A percentile compares a stretch with the other conserved stretches of the same genome.
phyloP scores from a whole-genome alignment of 129 eudicot species.

The Helichrysum umbraculigerum region DNA sequence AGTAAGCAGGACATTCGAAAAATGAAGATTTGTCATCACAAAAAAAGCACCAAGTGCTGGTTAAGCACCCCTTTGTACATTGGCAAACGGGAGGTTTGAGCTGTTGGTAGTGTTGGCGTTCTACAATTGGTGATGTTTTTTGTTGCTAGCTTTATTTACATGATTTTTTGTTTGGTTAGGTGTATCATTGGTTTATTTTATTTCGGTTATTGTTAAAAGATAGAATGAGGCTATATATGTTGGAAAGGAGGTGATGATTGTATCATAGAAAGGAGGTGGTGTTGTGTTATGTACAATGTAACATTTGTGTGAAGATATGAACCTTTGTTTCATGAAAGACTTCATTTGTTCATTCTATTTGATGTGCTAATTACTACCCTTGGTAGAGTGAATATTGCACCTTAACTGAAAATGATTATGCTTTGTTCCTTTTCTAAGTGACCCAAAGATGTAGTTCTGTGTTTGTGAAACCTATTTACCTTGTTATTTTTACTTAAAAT shows the following conservation, averaged over 20 bases:
- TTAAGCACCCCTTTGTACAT: background rate
- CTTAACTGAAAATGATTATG: too few relatives aligned
- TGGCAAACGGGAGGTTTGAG: constrained; percentile 7
- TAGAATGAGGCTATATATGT: constrained; percentile 40
- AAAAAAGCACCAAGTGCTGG: constrained; percentile 26
- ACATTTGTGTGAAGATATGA: constrained; percentile 47
- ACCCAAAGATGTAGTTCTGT: background rate
- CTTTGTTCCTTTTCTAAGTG: too few relatives aligned
- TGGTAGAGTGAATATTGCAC: background rate
- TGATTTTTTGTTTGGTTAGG: constrained; percentile 34
- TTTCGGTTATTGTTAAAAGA: constrained; percentile 15
- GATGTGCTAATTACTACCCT: background rate
- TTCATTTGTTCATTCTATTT: background rate
- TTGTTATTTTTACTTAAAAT: too few relatives aligned
- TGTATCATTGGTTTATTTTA: constrained; percentile 48
- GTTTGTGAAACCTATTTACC: too few relatives aligned
- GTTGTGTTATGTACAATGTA: constrained; percentile 52
- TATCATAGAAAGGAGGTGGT: constrained; percentile 53
- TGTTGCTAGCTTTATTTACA: constrained; percentile 32
- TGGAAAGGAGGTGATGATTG: constrained; percentile 38
- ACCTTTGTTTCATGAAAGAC: constrained; percentile 20
- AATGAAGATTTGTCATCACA: constrained; percentile 26
- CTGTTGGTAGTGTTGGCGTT: background rate
- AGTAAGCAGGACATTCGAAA: constrained; percentile 23
- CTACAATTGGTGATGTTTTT: constrained; percentile 35